A percentile compares a stretch with the other conserved stretches of the same genome.
These are phyloP conservation scores for Aquilaria sinensis DNA, from an alignment of 345 rosid genomes.

Conservation along the genomic window DNA sequence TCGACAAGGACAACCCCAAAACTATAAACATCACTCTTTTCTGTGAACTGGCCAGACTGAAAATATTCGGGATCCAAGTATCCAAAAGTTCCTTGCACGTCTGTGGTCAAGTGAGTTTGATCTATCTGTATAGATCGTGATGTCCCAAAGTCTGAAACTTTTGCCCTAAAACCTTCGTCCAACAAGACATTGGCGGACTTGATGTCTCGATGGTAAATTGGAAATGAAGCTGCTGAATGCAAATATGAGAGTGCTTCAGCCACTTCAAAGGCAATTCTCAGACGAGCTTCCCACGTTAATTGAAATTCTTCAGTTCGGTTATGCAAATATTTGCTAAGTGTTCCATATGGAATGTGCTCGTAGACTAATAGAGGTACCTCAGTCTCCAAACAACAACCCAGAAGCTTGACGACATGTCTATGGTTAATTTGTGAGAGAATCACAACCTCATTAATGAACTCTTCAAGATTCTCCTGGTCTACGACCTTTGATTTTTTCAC, in stretches of 20 bases:
- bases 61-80: conserved; percentile 21
- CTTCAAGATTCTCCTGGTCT: conserved; percentile 9
- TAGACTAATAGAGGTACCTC: conserved; percentile 6
- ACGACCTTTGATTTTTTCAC: conserved; percentile 13
- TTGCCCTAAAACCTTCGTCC: conserved; percentile 19
- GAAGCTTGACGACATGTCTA: conserved; percentile 7
- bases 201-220: conserved; percentile 37
- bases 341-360: conserved; percentile 13
- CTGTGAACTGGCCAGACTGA: conserved; percentile 11
- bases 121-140: conserved; percentile 13
- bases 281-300: conserved; percentile 11
- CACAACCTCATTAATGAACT: conserved; percentile 16
- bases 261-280: conserved; percentile 9
- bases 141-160: conserved; percentile 15
- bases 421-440: conserved; percentile 14
- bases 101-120: conserved; percentile 10
- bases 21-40: conserved; percentile 9
- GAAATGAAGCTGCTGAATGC: conserved; percentile 27
- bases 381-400: conserved; percentile 7
- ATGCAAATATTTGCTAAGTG: conserved; percentile 23
- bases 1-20: conserved; percentile 5
- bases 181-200: conserved; percentile 40
- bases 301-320: conserved; percentile 1
- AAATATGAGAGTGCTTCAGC: conserved; percentile 15
- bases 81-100: conserved; percentile 10